Base-by-base conservation (phyloP, 2,329 filamentous ascomycete species). In the Tolypocladium ovalisporum region DNA sequence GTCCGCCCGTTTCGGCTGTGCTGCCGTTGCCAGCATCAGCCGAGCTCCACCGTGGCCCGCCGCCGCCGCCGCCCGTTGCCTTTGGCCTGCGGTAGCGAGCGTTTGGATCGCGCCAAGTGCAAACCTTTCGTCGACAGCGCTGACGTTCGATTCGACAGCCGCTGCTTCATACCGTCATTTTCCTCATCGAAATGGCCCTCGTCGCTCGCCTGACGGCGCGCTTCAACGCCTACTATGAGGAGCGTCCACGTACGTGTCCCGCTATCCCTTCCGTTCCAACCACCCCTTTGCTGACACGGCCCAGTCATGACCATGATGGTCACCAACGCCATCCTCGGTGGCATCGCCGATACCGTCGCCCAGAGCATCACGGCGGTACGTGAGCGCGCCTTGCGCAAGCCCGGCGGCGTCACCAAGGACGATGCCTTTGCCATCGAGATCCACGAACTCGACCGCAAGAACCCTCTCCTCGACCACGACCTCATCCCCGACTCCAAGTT, bases 281-380 rank as follows among this genome's bases (percentile, higher is more conserved):
- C 22, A 13, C 9, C 17, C 4, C 27, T 13, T n/a, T 22, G 47
- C 55, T 58, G 54, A 55, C 35, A n/a, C 37, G 59, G 40, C 55
- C 59, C 69, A 89, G 89, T 99, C 47, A 83, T 99, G 67, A 99
- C 94, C 61, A 99, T 96, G 74, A 99, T 99, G 93, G 90, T 97
- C 69, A 96, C 93, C 71, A 99, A 99, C 76, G 89, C 94, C 64
- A 87, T 97, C 57, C 85, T 99, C 59, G 91, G 90, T 75, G 94
- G 94, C 65, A 87, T 99, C 64, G 94, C 94, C 73, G 94, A 99
- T 73, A 97, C 94, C 37, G 90, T 96, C 53, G 94, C 94, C 58
- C 94, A 99, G 73, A 86, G 89, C 59, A 88, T 99, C 70, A 96
- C 94, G 3, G 85, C 91, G 24, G 82, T 96, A 59, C 86, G 89